Evolutionary conservation across 2,329 filamentous ascomycete species (phyloP).

Genomic region (Fusarium sp.): DNA sequence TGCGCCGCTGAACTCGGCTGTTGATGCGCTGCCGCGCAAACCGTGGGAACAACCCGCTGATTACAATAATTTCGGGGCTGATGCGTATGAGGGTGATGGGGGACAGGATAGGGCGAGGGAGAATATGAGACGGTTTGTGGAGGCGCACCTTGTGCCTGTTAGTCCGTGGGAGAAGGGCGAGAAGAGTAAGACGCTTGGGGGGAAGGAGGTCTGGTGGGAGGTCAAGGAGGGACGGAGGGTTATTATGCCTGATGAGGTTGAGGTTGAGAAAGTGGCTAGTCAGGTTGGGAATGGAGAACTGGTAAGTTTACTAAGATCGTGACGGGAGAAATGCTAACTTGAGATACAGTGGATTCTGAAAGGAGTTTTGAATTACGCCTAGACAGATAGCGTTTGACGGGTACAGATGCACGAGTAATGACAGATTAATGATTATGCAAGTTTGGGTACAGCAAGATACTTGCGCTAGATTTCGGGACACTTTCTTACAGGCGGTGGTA

Average conservation of each 20-base stretch:
- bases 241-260: conserved; percentile 81
- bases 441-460: not conserved
- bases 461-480: not conserved
- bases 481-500: not conserved
- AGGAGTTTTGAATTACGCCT: conserved; percentile 59
- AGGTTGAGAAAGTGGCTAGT: conserved; percentile 79
- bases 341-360: conserved; percentile 71
- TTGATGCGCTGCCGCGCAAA: conserved; percentile 82
- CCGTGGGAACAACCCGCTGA: conserved; percentile 85
- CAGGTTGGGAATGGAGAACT: conserved; percentile 89
- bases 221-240: conserved; percentile 73
- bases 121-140: conserved; percentile 84
- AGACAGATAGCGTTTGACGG: not conserved
- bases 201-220: conserved; percentile 84
- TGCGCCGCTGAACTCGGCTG: conserved; percentile 84
- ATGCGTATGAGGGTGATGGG: conserved; percentile 79
- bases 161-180: conserved; percentile 79
- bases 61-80: conserved; percentile 71
- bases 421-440: conserved; percentile 18
- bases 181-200: conserved; percentile 72
- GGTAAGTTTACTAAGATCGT: conserved; percentile 49
- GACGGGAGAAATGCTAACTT: not conserved
- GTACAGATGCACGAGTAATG: conserved; percentile 25
- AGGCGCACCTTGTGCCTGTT: conserved; percentile 80
- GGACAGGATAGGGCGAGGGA: conserved; percentile 79